Conservation (phyloP, 2,329 filamentous ascomycete species). For the Thelonectria olida region DNA sequence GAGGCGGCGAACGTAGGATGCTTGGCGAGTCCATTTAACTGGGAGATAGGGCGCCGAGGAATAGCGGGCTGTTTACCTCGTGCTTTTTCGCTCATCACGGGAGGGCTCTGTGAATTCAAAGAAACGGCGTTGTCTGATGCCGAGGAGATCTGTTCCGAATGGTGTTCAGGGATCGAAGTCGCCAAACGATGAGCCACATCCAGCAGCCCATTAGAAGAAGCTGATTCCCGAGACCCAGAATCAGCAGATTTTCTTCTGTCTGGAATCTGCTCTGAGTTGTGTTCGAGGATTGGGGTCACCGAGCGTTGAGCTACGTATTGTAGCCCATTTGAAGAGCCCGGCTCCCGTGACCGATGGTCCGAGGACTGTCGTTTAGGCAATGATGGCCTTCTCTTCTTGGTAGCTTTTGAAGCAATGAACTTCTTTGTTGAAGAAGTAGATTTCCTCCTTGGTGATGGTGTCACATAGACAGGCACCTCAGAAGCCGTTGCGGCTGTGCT, state of each 20-base stretch:
- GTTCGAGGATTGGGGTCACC: conserved; percentile 42
- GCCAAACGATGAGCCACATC: conserved; percentile 35
- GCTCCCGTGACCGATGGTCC: conserved; percentile 43
- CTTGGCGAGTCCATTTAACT: conserved; percentile 23
- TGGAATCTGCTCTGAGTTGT: conserved; percentile 15
- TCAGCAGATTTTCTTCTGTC: conserved; percentile 51
- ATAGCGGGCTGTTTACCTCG: conserved; percentile 57
- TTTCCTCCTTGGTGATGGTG: conserved; percentile 43
- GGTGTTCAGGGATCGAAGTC: conserved; percentile 42
- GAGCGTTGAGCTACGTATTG: conserved; percentile 37
- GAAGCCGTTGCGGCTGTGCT: conserved; percentile 48
- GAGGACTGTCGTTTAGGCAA: conserved; percentile 55
- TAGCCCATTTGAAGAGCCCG: conserved; percentile 32
- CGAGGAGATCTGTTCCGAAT: conserved; percentile 14
- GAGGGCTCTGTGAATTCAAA: conserved; percentile 11
- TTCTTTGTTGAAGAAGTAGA: conserved; percentile 43
- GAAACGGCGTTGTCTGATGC: conserved; percentile 15
- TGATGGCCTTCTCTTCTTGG: conserved; percentile 56
- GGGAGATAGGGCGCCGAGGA: conserved; percentile 24
- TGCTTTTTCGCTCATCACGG: conserved; percentile 54
- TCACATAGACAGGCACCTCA: conserved; percentile 41
- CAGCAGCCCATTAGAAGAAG: conserved; percentile 34
- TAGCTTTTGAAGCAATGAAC: conserved; percentile 54
- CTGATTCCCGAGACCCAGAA: conserved; percentile 42
- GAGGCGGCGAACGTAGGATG: conserved; percentile 11